Evolutionary conservation across 2,329 filamentous ascomycete genomes (phyloP), one percentile per base, ranked within the genome.

Genomic region (Claviceps citrina): DNA sequence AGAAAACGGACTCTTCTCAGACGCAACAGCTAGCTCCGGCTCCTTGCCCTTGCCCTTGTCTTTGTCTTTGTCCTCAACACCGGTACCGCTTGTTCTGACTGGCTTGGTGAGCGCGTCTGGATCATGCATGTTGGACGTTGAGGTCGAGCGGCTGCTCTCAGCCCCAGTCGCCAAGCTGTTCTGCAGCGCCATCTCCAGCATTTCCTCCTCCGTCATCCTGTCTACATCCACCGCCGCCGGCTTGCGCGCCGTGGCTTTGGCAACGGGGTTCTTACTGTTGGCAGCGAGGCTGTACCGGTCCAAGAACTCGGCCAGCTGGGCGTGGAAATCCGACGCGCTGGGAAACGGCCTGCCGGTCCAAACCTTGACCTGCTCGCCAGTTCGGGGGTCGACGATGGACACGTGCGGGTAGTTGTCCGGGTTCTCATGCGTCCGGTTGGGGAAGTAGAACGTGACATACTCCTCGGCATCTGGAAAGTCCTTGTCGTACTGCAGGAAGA

Each of bases 351-450:
- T 70, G 1, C 89, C 87, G 12, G 83, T 86, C 89, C 91, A 96
- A 1, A 87, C 75, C 64, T 98, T 98, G 57, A 98, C 84, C 59
- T 95, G 86, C 62, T 98, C 91, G 44, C 91, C 91, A 1, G 91
- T 98, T 44, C 91, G 74, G 2, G 91, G 91, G 51, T 98, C 91
- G 45, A 98, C 77, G 46, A 98, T 94, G 33, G 86, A 85, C 42
- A 96, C 91, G 56, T 98, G 87, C 5, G 91, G 91, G 56, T 93
- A 98, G 50, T 87, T 86, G 53, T 89, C 82, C n/a, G 78, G 72
- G 53, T 81, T 81, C 51, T 93, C 85, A 49, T 82, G 76, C 32
- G 68, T 67, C 40, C 76, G 72, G 55, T 67, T 67, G 1, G 68
- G 66, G 46, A 96, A 87, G 64, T 98, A 98, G 60, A 94, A 93